Evolutionary conservation across 352 stramenopile species (phyloP).

Genomic region (Peronospora belbahrii): DNA sequence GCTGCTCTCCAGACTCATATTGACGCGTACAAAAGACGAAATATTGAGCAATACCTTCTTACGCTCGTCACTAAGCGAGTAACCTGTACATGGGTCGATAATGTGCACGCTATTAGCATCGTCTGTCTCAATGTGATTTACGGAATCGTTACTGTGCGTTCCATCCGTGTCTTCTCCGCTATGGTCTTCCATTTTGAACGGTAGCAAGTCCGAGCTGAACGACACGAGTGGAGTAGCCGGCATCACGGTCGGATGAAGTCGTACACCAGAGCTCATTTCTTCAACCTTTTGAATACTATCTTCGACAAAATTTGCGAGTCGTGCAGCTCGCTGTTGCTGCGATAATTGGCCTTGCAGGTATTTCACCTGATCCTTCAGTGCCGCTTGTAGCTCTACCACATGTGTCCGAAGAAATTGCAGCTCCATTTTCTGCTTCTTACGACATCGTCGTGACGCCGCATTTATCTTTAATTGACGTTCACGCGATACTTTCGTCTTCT

Average conservation of each 20-base stretch:
- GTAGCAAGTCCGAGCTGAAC: conserved; percentile 26
- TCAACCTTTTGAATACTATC: conserved; percentile 67
- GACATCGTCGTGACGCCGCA: conserved; percentile 64
- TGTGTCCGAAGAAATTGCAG: conserved; percentile 79
- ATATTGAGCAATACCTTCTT: conserved; percentile 66
- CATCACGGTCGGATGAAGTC: conserved; percentile 20
- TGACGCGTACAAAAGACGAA: conserved; percentile 64
- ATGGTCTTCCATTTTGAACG: conserved; percentile 28
- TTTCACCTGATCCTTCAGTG: conserved; percentile 58
- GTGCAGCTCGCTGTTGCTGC: conserved; percentile 38
- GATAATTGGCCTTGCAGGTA: conserved; percentile 31
- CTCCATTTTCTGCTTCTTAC: conserved; percentile 85
- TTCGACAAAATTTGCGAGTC: conserved; percentile 55
- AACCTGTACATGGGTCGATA: conserved; percentile 52
- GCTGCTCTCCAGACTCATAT: conserved; percentile 75
- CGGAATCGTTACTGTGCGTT: conserved; percentile 27
- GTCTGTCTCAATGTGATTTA: conserved; percentile 57
- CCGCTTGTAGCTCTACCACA: conserved; percentile 69
- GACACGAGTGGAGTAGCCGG: conserved; percentile 21
- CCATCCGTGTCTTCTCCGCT: conserved; percentile 43
- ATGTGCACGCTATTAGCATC: conserved; percentile 37
- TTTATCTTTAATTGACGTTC: conserved; percentile 87
- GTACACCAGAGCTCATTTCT: conserved; percentile 61
- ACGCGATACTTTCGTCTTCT: conserved; percentile 81
- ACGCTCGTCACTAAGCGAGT: conserved; percentile 53